Conservation (phyloP, 1,139 yeast genomes). For the Debaryomyces subglobosus region DNA sequence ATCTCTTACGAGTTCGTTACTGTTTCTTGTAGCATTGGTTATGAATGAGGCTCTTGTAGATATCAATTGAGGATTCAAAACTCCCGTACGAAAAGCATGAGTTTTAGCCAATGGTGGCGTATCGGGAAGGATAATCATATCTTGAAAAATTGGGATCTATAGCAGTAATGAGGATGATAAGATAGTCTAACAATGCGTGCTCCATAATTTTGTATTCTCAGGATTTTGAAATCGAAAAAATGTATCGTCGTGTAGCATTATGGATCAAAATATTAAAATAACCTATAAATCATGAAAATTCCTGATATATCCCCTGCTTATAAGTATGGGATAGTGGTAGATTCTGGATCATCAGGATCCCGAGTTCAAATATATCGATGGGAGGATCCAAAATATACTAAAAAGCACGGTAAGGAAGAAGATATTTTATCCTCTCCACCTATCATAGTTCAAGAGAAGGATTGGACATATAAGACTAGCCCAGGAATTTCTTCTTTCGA, state of each 20-base stretch:
- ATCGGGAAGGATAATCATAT: constrained; percentile 28
- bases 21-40: constrained; percentile 18
- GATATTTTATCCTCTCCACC: constrained; percentile 57
- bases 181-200: background rate
- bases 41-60: constrained; percentile 23
- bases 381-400: constrained; percentile 48
- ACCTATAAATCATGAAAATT: constrained; percentile 11
- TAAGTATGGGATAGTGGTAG: constrained; percentile 72
- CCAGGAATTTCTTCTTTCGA: constrained; percentile 72
- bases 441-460: constrained; percentile 55
- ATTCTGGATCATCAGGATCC: constrained; percentile 84
- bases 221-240: constrained; percentile 1
- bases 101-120: constrained; percentile 21
- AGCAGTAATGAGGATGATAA: background rate
- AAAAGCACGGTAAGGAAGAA: constrained; percentile 25
- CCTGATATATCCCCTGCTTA: constrained; percentile 11
- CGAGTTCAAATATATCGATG: constrained; percentile 70
- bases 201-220: constrained; percentile 2
- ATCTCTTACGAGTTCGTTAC: constrained; percentile 36
- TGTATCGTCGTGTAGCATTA: constrained; percentile 1
- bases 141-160: background rate
- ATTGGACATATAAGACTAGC: constrained; percentile 62
- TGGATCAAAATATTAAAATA: background rate
- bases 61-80: constrained; percentile 11
- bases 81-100: background rate